These are phyloP conservation scores for Acrocalymma vagum DNA, from an alignment of 2,329 filamentous ascomycete genomes.

Conservation along the genomic window DNA sequence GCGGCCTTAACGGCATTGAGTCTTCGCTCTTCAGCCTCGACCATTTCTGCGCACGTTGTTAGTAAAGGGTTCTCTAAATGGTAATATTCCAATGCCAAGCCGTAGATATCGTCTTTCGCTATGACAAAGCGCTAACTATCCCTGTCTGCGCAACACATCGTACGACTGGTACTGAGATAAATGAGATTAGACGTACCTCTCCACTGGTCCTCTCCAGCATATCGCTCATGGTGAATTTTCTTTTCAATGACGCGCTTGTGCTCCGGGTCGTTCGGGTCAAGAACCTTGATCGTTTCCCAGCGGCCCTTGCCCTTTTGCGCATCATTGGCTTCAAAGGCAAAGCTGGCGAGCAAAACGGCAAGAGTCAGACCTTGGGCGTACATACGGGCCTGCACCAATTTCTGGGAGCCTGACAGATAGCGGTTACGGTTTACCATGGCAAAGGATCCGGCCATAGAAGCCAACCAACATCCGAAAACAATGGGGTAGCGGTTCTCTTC, in stretches of 20 bases:
- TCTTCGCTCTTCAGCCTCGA: slow-evolving; percentile 77
- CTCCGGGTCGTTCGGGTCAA: slow-evolving; percentile 82
- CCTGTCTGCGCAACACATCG: not conserved
- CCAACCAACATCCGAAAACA: slow-evolving; percentile 82
- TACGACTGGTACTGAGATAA: not conserved
- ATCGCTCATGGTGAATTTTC: slow-evolving; percentile 85
- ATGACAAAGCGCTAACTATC: slow-evolving; percentile 21
- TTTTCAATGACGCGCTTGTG: slow-evolving; percentile 88
- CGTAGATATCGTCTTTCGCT: slow-evolving; percentile 5
- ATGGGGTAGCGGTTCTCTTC: slow-evolving; percentile 85
- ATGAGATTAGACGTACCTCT: slow-evolving; percentile 66
- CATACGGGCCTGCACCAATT: slow-evolving; percentile 92
- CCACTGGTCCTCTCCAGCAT: slow-evolving; percentile 92
- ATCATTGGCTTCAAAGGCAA: slow-evolving; percentile 83
- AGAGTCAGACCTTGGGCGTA: slow-evolving; percentile 92
- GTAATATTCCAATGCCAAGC: slow-evolving; percentile 11
- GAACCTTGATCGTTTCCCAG: slow-evolving; percentile 84
- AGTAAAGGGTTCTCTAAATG: slow-evolving; percentile 15
- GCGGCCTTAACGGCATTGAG: slow-evolving; percentile 59
- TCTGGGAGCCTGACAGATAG: slow-evolving; percentile 79
- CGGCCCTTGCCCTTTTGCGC: slow-evolving; percentile 77
- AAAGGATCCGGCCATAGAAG: slow-evolving; percentile 78
- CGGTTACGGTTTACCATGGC: slow-evolving; percentile 79
- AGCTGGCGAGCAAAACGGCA: slow-evolving; percentile 81
- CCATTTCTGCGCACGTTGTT: slow-evolving; percentile 70